Base-by-base conservation (phyloP, 2,329 filamentous ascomycete genomes). In the Blastomyces gilchristii region DNA sequence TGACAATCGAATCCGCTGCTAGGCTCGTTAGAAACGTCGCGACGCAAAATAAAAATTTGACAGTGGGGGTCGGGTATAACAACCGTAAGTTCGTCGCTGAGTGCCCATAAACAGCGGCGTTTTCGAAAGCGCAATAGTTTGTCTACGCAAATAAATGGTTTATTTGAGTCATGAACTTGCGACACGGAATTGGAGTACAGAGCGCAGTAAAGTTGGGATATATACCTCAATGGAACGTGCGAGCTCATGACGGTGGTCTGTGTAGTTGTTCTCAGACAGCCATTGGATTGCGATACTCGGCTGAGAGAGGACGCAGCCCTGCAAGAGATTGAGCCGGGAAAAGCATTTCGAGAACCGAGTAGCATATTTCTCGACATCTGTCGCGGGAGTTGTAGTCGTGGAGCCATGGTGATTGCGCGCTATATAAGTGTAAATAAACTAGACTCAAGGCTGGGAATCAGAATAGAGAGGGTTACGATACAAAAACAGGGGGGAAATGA, bases 1-100 rank as follows among this genome's bases (percentile, higher is more conserved):
- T 93, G 76, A 99, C 86, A 67, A 93, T 79, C 69, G 85, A 87
- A 73, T 96, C 91, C 75, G 92, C 92, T 79, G 62, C 18, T 60
- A 60, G 9, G 62, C 52, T 54, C 57, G 60, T 69, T 61, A 70
- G 65, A 22, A 62, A 62, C 53, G 59, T 28, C 18, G 63, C 45
- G 11, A n/a, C 22, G 22, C 54, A 41, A 57, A 41, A 11, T 6
- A 28, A 39, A 57, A 6, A 37, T 37, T 14, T 61, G 25, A 12
- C 54, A 50, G 34, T 37, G 22, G 47, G 28, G 16, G 22, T 50
- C 57, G 37, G 50, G 39, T 34, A 7, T 16, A 11, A n/a, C 12
- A 56, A 63, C 61, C 61, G 16, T 63, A 58, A 34, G 41, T 49
- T 50, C 56, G 53, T 31, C 41, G 22, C 18, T 59, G 60, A 22